Conservation (phyloP, 2,329 filamentous ascomycete genomes). For the Uncinocarpus reesii region DNA sequence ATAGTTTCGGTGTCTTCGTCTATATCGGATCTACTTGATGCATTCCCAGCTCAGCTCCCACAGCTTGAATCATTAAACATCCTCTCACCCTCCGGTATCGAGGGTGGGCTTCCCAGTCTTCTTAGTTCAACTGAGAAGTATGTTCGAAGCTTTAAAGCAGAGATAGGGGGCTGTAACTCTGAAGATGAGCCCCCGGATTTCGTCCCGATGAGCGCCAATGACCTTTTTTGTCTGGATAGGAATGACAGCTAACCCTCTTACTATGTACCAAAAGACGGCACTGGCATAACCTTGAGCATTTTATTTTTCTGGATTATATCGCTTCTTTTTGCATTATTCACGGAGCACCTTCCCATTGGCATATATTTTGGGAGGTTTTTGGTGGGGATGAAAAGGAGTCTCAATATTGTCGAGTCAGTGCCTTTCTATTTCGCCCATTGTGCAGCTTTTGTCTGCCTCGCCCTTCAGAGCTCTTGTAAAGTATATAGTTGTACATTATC, state of each 20-base stretch:
- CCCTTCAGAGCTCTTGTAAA: no score
- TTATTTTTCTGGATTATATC: no score
- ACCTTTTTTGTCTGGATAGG: constrained; percentile 55
- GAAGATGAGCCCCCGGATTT: constrained; percentile 28
- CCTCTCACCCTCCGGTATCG: constrained; percentile 54
- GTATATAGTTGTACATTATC: no score
- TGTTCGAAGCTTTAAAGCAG: constrained; percentile 48
- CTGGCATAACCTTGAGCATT: no score
- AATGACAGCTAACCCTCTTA: not conserved
- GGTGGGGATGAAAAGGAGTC: no score
- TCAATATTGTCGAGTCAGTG: no score
- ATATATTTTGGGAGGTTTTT: not conserved
- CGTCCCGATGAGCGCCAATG: constrained; percentile 36
- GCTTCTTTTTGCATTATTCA: not conserved
- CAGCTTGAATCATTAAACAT: constrained; percentile 46
- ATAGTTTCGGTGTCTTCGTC: constrained; percentile 29
- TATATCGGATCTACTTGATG: constrained; percentile 39
- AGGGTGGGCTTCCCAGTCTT: constrained; percentile 31
- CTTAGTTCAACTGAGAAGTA: constrained; percentile 43
- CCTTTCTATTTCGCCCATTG: no score
- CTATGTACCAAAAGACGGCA: not conserved
- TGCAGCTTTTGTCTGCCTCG: no score
- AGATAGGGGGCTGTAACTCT: constrained; percentile 56
- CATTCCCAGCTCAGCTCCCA: constrained; percentile 42
- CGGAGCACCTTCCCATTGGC: not conserved